Base-by-base conservation (phyloP, 257 asterid genomes). In the Leonotis leonurus region DNA sequence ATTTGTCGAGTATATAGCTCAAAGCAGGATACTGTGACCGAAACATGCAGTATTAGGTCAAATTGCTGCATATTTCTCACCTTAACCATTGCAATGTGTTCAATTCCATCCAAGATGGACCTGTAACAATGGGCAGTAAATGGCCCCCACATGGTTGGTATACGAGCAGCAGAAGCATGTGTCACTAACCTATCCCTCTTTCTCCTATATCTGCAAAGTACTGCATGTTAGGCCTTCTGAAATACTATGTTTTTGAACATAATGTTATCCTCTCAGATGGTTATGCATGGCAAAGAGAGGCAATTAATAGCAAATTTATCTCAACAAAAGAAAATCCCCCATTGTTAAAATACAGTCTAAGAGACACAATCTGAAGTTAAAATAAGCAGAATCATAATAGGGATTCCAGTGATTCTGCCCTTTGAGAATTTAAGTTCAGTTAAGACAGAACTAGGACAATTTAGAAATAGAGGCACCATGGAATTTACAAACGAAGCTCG, bases 21-120 rank as follows among this genome's bases (percentile, higher is more conserved):
- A 14, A 21, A 56, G 39, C 14, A 3, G 30, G 48, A 48, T 21
- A 43, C 14, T 27, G 35, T 4, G 40, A 53, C 22, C 25, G 2
- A 64, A 63, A 33, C 12, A 25, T 16, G 18, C 20, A 40, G n/a
- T 8, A 32, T 36, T 3, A 17, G 8, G 20, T 16, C 24, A 10
- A 35, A 29, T 43, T 33, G 22, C 59, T n/a, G 33, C n/a, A 25
- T 30, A 29, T 35, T 36, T 62, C 89, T 70, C 64, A 89, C 97
- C 94, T 89, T 93, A 33, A 93, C 99, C 99, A 93, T 85, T 1
- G 95, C 97, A 27, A 93, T 93, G 70, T 93, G 99, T 72, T 93
- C 99, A 9, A 93, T 89, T 56, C 96, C 96, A 35, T 93, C 99
- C 81, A 93, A 66, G 67, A 87, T 65, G 17, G 99, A 93, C 74